Base-by-base conservation (phyloP, 192 early-diverging fungal species). In the Spinellus fusiger region DNA sequence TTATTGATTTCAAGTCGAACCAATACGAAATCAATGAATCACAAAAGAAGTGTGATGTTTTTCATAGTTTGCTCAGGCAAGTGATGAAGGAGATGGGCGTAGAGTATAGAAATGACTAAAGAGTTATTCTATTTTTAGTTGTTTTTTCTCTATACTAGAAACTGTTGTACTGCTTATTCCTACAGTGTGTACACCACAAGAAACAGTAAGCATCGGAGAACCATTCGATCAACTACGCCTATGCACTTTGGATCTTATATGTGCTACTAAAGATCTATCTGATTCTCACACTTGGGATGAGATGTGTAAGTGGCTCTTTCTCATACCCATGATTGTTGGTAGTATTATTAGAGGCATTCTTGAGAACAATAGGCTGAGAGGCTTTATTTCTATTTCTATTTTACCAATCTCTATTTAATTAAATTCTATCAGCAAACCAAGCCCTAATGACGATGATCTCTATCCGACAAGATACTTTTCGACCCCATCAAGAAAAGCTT, bases 291-390 rank as follows among this genome's bases (percentile, higher is more conserved):
- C 52, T 9, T 77, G 77, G 75, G 54, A 69, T 7, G 58, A 53
- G 16, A 75, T 78, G 73, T 75, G 83, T 80, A 55, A 35, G 49
- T 25, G 40, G 16, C 6, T 35, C 54, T 61, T 3, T 47, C 33
- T 7, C 15, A 26, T 65, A 25, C 47, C 0, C 2, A 26, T 34
- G 31, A 22, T 38, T 0, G 8, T 25, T 38, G 12, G 5, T n/a
- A n/a, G n/a, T n/a, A n/a, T n/a, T n/a, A n/a, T n/a, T n/a, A n/a
- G n/a, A n/a, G n/a, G n/a, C n/a, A n/a, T n/a, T n/a, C n/a, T n/a
- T n/a, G n/a, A n/a, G n/a, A n/a, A n/a, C n/a, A n/a, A n/a, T n/a
- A 44, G 3, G 40, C 3, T 12, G 3, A 44, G 3, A 44, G 1
- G 18, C 18, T n/a, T 6, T 44, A 10, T 2, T 18, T 44, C 4